These are phyloP conservation scores for Xylaria sp. DNA, from an alignment of 2,329 filamentous ascomycete genomes.

Conservation along the genomic window DNA sequence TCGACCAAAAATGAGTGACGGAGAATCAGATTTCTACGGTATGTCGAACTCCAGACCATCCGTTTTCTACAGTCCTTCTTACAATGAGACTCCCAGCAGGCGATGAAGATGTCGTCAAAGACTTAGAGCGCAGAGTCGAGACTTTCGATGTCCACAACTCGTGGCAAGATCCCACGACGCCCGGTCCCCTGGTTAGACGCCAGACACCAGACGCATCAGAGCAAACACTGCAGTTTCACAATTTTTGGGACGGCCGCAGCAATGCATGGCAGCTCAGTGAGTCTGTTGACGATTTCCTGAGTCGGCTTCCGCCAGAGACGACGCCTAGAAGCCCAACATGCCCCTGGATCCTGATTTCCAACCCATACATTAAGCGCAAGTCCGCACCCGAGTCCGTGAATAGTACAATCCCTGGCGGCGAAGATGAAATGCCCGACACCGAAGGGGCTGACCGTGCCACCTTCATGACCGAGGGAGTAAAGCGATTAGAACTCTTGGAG, in stretches of 20 bases:
- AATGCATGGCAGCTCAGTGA: constrained; percentile 61
- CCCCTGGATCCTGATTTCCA: constrained; percentile 70
- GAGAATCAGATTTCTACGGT: constrained; percentile 57
- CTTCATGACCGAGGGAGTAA: constrained; percentile 49
- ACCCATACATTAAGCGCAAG: constrained; percentile 49
- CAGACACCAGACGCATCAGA: constrained; percentile 15
- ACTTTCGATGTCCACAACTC: constrained; percentile 47
- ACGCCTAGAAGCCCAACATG: constrained; percentile 43
- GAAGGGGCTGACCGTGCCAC: constrained; percentile 41
- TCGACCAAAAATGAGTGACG: constrained; percentile 35
- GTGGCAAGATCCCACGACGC: constrained; percentile 35
- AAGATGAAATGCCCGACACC: constrained; percentile 45
- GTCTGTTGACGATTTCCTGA: constrained; percentile 58
- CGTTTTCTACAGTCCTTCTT: neutral
- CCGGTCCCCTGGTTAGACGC: constrained; percentile 21
- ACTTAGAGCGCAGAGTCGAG: constrained; percentile 46
- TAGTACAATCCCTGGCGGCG: constrained; percentile 39
- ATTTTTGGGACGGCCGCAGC: constrained; percentile 50
- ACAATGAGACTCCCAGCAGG: constrained; percentile 38
- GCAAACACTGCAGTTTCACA: constrained; percentile 41
- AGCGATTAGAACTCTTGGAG: constrained; percentile 35
- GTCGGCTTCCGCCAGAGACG: constrained; percentile 61
- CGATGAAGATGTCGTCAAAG: constrained; percentile 43
- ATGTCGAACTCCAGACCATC: constrained; percentile 7
- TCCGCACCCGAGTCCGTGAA: constrained; percentile 32